Evolutionary conservation across 169 alveolate genomes (phyloP).

Genomic region (Eimeria acervulina): DNA sequence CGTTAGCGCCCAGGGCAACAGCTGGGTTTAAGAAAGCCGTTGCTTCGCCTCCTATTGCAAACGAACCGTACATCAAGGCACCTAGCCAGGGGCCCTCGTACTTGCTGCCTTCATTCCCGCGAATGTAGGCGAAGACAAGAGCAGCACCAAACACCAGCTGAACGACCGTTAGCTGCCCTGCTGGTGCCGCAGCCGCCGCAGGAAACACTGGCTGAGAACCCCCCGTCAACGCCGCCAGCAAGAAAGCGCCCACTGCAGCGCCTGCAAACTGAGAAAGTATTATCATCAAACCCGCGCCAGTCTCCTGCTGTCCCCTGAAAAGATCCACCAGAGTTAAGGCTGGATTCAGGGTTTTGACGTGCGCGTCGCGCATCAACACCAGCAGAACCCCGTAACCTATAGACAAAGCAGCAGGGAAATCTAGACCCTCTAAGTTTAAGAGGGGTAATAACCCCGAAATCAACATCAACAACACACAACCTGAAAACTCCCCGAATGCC

Average conservation of each 20-base stretch:
- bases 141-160: constrained; percentile 43
- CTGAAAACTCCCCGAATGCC: neutral
- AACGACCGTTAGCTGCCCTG: neutral
- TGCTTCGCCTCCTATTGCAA: neutral
- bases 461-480: neutral
- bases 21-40: constrained; percentile 24
- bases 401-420: neutral
- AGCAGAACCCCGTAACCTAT: constrained; percentile 7
- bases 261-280: constrained; percentile 27
- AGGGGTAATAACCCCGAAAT: constrained; percentile 10
- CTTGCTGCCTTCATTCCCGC: constrained; percentile 7
- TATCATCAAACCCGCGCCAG: neutral
- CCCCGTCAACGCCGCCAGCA: neutral
- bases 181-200: neutral
- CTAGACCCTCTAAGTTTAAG: neutral
- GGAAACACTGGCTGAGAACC: neutral
- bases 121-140: constrained; percentile 20
- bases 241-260: neutral
- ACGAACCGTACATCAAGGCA: constrained; percentile 28
- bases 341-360: constrained; percentile 6
- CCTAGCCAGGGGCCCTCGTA: constrained; percentile 44
- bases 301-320: neutral
- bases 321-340: neutral
- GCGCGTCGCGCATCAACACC: neutral
- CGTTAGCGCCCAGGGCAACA: constrained; percentile 1